These are phyloP conservation scores for Dalechampia spathulata DNA, from an alignment of 441 rosid species.

Conservation along the genomic window DNA sequence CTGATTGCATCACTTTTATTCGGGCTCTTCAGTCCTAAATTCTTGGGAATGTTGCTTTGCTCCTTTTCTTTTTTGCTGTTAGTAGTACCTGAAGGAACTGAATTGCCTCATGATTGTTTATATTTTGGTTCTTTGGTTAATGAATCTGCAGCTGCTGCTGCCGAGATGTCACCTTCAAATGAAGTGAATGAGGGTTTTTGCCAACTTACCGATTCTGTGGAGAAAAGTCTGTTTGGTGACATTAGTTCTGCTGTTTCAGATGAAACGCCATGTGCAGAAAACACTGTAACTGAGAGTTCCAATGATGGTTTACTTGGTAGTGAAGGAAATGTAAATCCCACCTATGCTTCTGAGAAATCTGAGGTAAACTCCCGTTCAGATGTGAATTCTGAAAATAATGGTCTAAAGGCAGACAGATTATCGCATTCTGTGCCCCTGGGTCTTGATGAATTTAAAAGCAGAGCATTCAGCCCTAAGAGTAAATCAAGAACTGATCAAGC, in stretches of 20 bases:
- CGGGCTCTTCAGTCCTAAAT: no score
- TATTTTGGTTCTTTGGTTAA: conserved; percentile 18
- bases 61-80: not conserved
- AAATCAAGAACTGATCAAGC: conserved; percentile 52
- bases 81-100: not conserved
- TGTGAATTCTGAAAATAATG: conserved; percentile 26
- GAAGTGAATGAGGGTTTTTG: conserved; percentile 19
- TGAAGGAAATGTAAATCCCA: conserved; percentile 24
- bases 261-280: conserved; percentile 16
- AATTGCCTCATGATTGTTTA: conserved; percentile 1
- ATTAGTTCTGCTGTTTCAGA: conserved; percentile 19
- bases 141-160: conserved; percentile 27
- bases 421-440: conserved; percentile 58
- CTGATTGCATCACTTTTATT: no score
- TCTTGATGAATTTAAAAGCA: conserved; percentile 87
- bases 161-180: conserved; percentile 25
- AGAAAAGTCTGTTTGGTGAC: conserved; percentile 23
- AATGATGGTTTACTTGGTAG: conserved; percentile 16
- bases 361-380: conserved; percentile 23
- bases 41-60: not conserved
- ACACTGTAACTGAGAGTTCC: conserved; percentile 18
- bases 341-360: conserved; percentile 21
- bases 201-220: conserved; percentile 22
- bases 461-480: conserved; percentile 45
- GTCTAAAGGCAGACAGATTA: conserved; percentile 35